Conservation (phyloP, 768 basidiomycete genomes). For the Phlebiopsis gigantea region DNA sequence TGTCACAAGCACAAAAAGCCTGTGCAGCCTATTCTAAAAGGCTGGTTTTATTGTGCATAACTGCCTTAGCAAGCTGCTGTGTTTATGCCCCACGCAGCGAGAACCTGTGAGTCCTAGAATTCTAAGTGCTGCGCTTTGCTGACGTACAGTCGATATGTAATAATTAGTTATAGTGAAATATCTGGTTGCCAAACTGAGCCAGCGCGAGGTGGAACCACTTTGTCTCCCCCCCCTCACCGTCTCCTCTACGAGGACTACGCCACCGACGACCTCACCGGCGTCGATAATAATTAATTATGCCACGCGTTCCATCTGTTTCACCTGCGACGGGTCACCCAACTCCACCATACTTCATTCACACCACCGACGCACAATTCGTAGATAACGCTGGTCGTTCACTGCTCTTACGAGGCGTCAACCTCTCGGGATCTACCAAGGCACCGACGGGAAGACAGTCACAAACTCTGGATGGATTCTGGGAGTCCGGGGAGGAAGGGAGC, state of each 20-base stretch:
- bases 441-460: slow-evolving; percentile 69
- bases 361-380: slow-evolving; percentile 62
- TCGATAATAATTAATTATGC: slow-evolving; percentile 33
- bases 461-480: slow-evolving; percentile 75
- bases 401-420: slow-evolving; percentile 90
- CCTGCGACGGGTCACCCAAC: slow-evolving; percentile 50
- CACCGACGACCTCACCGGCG: background rate
- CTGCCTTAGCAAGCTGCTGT: too few species aligned
- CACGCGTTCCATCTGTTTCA: slow-evolving; percentile 49
- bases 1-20: too few species aligned
- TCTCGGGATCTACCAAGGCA: slow-evolving; percentile 84
- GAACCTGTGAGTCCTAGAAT: too few species aligned
- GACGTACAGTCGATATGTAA: too few species aligned
- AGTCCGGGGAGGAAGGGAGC: slow-evolving; percentile 62
- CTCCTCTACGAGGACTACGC: background rate
- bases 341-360: slow-evolving; percentile 54
- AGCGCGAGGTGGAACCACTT: background rate
- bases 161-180: too few species aligned
- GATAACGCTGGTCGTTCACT: slow-evolving; percentile 72
- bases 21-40: too few species aligned
- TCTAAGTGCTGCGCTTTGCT: too few species aligned
- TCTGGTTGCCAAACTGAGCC: too few species aligned
- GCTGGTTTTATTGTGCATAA: too few species aligned
- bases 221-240: background rate
- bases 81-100: too few species aligned